Base-by-base conservation (phyloP, 2,329 filamentous ascomycete species). In the Cladobotryum protrusum region DNA sequence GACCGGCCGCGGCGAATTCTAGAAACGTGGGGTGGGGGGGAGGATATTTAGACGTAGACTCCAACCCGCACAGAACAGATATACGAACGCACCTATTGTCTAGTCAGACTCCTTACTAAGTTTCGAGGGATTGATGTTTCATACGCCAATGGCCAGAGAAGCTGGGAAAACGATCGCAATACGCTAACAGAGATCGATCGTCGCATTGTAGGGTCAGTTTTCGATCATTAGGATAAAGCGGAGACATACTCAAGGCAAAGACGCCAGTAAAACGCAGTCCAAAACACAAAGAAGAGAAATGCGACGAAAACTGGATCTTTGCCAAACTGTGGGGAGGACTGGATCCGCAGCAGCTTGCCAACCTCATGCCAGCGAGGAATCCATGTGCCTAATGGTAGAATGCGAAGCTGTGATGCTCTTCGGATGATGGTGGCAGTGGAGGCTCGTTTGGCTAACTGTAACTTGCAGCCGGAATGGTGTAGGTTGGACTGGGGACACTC, bases 11-110 rank as follows among this genome's bases (percentile, higher is more conserved):
- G 50, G 52, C 58, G 57, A 59, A 47, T 59, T 58, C 56, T 54
- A 56, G 47, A 58, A 63, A 67, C 65, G 53, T 56, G 52, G 61
- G 68, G n/a, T n/a, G n/a, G n/a, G n/a, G n/a, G n/a, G n/a, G n/a
- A n/a, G n/a, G 72, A 71, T 75, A 72, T 81, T 68, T 76, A 99
- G 69, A 99, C 89, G 83, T 99, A 97, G 66, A 99, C 93, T 68
- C 93, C 93, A 67, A 93, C 93, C n/a, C 53, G 91, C 93, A 72
- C 93, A 99, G 73, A 99, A 97, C 86, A 96, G 96, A 73, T 93
- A 96, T 42, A 99, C 90, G 45, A 61, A 93, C 93, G 69, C 96
- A 87, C 45, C 92, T 96, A 64, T n/a, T 11, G 17, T n/a, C 2
- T 29, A 12, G 20, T 60, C 48, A 65, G 65, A 47, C 37, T 35